Percentiles rank a stretch among this genome's conserved stretches.
phyloP scores from a whole-genome alignment of 1,139 yeast genomes.

The Taphrina confusa region DNA sequence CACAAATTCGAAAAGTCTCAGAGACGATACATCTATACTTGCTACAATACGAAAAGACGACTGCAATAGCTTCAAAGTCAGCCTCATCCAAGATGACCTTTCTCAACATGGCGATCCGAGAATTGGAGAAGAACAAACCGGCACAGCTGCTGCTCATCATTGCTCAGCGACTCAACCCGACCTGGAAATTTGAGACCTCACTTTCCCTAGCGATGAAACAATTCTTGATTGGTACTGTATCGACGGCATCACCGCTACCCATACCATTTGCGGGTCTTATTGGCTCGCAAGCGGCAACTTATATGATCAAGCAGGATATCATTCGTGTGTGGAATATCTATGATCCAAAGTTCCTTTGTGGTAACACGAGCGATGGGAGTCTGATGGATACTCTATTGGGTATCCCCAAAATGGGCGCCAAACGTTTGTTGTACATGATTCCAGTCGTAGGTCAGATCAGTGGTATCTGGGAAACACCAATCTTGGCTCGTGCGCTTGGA shows the following conservation, averaged over 20 bases:
- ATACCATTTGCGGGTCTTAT: slow-evolving; percentile 32
- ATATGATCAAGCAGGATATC: slow-evolving; percentile 25
- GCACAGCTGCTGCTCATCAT: slow-evolving; percentile 24
- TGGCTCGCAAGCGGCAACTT: slow-evolving; percentile 12
- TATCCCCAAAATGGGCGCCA: slow-evolving; percentile 8
- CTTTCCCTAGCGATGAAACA: slow-evolving; percentile 25
- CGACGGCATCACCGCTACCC: slow-evolving; percentile 21
- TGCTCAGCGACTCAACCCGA: slow-evolving; percentile 26
- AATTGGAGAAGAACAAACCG: neutral
- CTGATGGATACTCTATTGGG: slow-evolving; percentile 22
- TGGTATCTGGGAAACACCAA: slow-evolving; percentile 25
- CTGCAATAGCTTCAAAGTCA: slow-evolving; percentile 11
- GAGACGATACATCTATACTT: slow-evolving; percentile 39
- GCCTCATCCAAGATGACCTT: slow-evolving; percentile 24
- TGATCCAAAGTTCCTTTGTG: slow-evolving; percentile 24
- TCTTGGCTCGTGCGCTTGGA: slow-evolving; percentile 21
- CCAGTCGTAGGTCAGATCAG: slow-evolving; percentile 23
- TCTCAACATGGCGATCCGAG: slow-evolving; percentile 7
- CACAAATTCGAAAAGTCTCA: slow-evolving; percentile 14
- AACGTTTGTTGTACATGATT: slow-evolving; percentile 21
- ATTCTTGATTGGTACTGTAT: slow-evolving; percentile 22
- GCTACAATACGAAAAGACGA: slow-evolving; percentile 9
- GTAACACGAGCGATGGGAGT: neutral
- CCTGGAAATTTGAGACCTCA: slow-evolving; percentile 24
- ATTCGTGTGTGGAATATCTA: slow-evolving; percentile 25